phyloP scores from a whole-genome alignment of 495 filamentous ascomycete genomes.

The Opeltia flavorubescens region DNA sequence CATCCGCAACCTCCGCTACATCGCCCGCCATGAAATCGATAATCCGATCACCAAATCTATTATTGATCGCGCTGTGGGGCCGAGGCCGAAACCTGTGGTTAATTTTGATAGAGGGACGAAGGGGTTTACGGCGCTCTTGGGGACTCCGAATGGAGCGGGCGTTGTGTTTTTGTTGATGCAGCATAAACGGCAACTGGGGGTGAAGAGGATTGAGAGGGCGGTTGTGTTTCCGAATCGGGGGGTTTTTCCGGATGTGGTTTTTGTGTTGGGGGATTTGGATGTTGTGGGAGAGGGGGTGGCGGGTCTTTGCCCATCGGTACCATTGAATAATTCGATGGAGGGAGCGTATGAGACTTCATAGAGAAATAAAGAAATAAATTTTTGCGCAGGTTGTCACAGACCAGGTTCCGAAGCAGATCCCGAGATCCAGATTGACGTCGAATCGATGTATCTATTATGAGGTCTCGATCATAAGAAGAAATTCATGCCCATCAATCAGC shows the following conservation, averaged over 20 bases:
- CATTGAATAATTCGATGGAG: no score
- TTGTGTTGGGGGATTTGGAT: background rate
- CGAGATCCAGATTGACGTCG: no score
- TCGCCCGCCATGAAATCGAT: background rate
- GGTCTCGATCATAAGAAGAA: no score
- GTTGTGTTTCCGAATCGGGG: background rate
- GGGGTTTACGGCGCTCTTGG: background rate
- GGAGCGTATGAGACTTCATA: no score
- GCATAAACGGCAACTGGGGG: conserved; percentile 1
- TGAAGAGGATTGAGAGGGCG: background rate
- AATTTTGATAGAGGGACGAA: background rate
- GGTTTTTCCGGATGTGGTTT: background rate
- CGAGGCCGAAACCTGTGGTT: background rate
- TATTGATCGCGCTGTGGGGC: background rate
- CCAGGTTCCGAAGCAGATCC: no score
- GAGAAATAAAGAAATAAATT: no score
- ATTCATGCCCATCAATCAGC: conserved; percentile 24
- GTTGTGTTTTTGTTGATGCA: conserved; percentile 1
- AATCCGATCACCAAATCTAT: background rate
- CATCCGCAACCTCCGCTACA: conserved; percentile 1
- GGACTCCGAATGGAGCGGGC: background rate
- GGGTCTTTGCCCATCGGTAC: no score
- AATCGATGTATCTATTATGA: no score
- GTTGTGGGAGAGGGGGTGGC: no score
- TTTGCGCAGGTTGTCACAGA: no score